Evolutionary conservation across 1,139 yeast genomes (phyloP), one percentile per base, ranked within the genome.

Genomic region (Diutina siamensis): DNA sequence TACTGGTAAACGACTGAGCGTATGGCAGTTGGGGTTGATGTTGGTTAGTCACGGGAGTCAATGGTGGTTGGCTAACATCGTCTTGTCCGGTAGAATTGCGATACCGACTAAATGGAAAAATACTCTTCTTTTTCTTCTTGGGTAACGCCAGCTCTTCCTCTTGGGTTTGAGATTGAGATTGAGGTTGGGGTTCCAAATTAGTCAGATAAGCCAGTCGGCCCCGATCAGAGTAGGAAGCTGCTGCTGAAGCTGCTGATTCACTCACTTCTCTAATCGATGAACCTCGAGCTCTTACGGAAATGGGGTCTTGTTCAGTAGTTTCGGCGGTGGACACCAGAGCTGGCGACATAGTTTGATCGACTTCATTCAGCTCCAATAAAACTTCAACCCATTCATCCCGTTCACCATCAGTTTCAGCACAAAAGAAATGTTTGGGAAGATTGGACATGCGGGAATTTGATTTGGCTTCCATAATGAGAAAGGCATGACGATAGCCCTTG

Each of bases 321-420:
- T 35, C 19, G n/a, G 21, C 7, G 20, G 8, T 10, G 18, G 34
- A n/a, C 44, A 44, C 21, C 50, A 48, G 22, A 20, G 25, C 3
- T 34, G 35, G 35, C 51, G n/a, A 44, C 40, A 4, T 51, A 47
- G 28, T 50, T 49, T 10, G n/a, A 7, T 9, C 34, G n/a, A 27
- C 20, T 7, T 52, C 54, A 12, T 52, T 63, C 50, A 68, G 67
- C 49, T 75, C 80, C 40, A 80, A 68, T 51, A 83, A 63, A 1
- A 76, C 71, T 19, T 76, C 69, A 25, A 83, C 76, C 96, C 96
- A 85, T 4, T 71, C 71, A 53, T 85, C 94, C 46, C 95, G 74
- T 55, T 87, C 95, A 32, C 68, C 71, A 46, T 83, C 86, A 1
- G 83, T 77, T 59, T 88, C 96, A 2, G 95, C 87, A 62, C 95